Conservation (phyloP, 495 filamentous ascomycete genomes). For the Friedmanniomyces endolithicus region DNA sequence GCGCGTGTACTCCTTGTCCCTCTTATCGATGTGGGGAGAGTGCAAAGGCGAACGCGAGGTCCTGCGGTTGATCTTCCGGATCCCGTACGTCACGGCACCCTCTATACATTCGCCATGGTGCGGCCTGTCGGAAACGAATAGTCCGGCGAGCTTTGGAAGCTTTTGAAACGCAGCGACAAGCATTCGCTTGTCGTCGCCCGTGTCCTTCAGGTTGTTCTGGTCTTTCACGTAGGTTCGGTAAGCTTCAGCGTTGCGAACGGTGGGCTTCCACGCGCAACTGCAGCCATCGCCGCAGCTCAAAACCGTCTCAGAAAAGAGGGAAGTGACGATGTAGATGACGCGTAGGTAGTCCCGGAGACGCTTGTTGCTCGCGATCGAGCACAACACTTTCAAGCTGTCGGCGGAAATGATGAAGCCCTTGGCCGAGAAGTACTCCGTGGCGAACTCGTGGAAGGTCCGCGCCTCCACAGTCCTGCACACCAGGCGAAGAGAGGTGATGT, state of each 20-base stretch:
- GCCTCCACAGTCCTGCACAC: constrained; percentile 7
- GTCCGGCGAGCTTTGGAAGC: background rate
- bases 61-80: background rate
- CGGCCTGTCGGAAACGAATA: background rate
- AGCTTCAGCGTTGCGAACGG: constrained; percentile 5
- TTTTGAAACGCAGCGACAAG: constrained; percentile 7
- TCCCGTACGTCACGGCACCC: background rate
- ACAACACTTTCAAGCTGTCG: constrained; percentile 13
- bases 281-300: constrained; percentile 5
- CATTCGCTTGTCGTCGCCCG: constrained; percentile 1
- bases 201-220: constrained; percentile 8
- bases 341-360: constrained; percentile 4
- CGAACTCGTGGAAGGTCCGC: constrained; percentile 16
- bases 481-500: constrained; percentile 10
- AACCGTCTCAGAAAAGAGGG: constrained; percentile 5
- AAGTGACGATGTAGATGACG: constrained; percentile 9
- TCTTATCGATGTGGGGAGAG: background rate
- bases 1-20: background rate
- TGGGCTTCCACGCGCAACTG: constrained; percentile 5
- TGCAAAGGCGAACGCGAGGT: background rate
- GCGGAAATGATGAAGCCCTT: constrained; percentile 15
- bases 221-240: constrained; percentile 3
- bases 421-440: constrained; percentile 10
- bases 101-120: background rate
- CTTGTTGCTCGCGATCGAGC: constrained; percentile 2